These are phyloP conservation scores for Aspergillaceae sp. DNA, from an alignment of 2,329 filamentous ascomycete genomes.

Conservation along the genomic window DNA sequence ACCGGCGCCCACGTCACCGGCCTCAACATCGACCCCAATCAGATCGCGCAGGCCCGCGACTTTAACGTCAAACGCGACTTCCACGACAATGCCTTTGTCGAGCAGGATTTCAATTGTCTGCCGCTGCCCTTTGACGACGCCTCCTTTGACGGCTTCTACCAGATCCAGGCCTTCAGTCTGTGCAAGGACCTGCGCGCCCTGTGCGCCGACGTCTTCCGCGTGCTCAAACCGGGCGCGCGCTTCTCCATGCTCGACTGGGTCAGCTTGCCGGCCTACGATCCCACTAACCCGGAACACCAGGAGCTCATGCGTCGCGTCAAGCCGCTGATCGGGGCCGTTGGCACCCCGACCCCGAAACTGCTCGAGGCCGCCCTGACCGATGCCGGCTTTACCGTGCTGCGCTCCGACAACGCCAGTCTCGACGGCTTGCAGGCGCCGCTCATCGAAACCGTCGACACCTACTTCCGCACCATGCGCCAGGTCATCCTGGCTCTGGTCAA, in stretches of 20 bases:
- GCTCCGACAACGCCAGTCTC: conserved; percentile 46
- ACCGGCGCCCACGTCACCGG: conserved; percentile 43
- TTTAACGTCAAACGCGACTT: conserved; percentile 41
- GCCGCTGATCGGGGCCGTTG: conserved; percentile 48
- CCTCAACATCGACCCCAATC: conserved; percentile 48
- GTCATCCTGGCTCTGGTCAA: conserved; percentile 43
- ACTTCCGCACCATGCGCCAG: conserved; percentile 45
- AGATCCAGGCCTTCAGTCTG: conserved; percentile 50
- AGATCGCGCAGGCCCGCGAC: conserved; percentile 39
- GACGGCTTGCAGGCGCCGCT: conserved; percentile 45
- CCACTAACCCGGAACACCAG: conserved; percentile 39
- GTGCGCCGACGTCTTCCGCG: conserved; percentile 43
- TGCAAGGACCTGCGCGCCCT: conserved; percentile 42
- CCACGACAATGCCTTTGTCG: conserved; percentile 38
- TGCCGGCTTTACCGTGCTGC: conserved; percentile 42
- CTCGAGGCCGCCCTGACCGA: conserved; percentile 40
- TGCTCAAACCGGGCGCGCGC: conserved; percentile 44
- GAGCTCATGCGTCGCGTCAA: conserved; percentile 49
- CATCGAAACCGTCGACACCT: conserved; percentile 48
- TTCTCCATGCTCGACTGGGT: conserved; percentile 48
- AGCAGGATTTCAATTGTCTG: conserved; percentile 45
- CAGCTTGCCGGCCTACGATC: conserved; percentile 43
- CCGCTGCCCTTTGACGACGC: conserved; percentile 44
- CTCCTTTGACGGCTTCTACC: conserved; percentile 47
- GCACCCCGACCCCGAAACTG: conserved; percentile 43